Evolutionary conservation across 129 eudicot species (phyloP), one percentile per base, ranked within the genome.

Genomic region (Sambucus nigra): DNA sequence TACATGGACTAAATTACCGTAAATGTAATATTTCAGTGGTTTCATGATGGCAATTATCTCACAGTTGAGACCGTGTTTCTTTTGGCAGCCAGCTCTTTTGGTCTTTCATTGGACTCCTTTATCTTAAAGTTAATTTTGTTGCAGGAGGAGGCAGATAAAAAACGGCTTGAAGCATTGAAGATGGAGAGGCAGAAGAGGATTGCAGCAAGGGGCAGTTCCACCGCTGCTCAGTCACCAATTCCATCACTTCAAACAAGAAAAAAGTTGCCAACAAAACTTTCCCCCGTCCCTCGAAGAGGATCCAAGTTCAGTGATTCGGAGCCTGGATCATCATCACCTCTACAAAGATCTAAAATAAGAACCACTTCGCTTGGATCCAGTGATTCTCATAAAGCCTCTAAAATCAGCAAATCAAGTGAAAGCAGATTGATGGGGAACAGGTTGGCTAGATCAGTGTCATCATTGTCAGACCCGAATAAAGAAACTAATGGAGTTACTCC

Each of bases 251-350:
- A 73, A 57, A 21, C 82, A 48, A 77, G 57, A 67, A 80, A 78
- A 66, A 61, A 38, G 47, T 41, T 77, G 53, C 88, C 85, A 14
- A 25, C 82, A 12, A 89, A 84, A 71, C 75, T 62, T 61, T 80
- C 89, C 41, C 89, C 86, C 14, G 52, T 70, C 42, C 63, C 94
- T 57, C 66, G 73, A 19, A 73, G 73, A 69, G 83, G 88, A 50
- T 89, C 94, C 20, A 89, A 89, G 70, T 89, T 89, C 64, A 78
- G 81, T 35, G 98, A 89, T 64, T 56, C 83, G 27, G 95, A 84
- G 61, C 88, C 95, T 9, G 85, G 85, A 22, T 76, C 94, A 53
- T 81, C 93, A 41, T 89, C 98, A 35, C 98, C 98, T 10, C 68
- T 89, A 50, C 98, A 89, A 61, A 85, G 98, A 50, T 84, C 98